phyloP scores from a whole-genome alignment of 345 rosid species.

The Trapa incisa region DNA sequence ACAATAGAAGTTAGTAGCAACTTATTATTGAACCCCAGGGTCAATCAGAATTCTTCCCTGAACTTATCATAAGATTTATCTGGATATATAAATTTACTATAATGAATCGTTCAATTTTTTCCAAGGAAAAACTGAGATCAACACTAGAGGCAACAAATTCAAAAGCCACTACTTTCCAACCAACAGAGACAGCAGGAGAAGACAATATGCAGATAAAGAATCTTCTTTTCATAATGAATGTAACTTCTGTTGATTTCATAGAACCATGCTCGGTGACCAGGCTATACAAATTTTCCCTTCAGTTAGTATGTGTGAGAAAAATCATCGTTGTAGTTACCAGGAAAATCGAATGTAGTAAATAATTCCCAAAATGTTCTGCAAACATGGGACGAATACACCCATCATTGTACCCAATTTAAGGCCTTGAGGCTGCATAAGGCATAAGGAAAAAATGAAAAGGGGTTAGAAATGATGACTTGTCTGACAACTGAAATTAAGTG shows the following conservation, averaged over 20 bases:
- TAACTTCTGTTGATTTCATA: too few species aligned
- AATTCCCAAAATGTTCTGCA: constrained; percentile 97
- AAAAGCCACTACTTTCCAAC: background rate
- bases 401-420: constrained; percentile 89
- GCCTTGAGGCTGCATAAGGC: constrained; percentile 43
- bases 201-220: constrained; percentile 4
- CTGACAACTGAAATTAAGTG: constrained; percentile 2
- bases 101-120: background rate
- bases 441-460: constrained; percentile 13
- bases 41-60: background rate
- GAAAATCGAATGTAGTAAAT: constrained; percentile 96
- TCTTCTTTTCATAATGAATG: background rate
- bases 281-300: too few species aligned
- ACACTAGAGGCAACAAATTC: background rate
- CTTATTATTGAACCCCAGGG: background rate
- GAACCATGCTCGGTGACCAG: too few species aligned
- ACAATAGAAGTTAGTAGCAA: background rate
- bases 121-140: background rate
- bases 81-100: too few species aligned
- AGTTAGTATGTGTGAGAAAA: too few species aligned
- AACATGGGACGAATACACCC: constrained; percentile 97
- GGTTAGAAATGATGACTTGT: constrained; percentile 11
- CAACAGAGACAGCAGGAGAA: background rate
- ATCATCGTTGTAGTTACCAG: constrained; percentile 42
- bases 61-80: background rate